phyloP scores from a whole-genome alignment of 2,329 filamentous ascomycete genomes.

The Cladophialophora chaetospira region DNA sequence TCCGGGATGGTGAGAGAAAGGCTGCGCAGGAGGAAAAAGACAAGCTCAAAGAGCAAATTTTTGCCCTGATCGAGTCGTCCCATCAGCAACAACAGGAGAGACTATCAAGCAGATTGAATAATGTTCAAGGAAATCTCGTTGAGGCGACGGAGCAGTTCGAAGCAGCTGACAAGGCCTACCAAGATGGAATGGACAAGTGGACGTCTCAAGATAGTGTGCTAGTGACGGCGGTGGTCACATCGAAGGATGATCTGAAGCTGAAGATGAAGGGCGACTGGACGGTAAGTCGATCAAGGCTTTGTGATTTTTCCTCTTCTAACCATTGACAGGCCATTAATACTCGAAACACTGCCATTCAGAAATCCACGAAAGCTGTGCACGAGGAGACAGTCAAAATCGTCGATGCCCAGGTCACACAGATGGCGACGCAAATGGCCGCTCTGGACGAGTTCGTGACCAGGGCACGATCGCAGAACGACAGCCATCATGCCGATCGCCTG shows the following conservation, averaged over 20 bases:
- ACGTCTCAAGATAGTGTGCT: constrained; percentile 67
- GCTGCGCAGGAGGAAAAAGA: constrained; percentile 73
- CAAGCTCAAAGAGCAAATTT: constrained; percentile 73
- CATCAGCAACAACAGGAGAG: constrained; percentile 73
- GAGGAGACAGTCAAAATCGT: constrained; percentile 88
- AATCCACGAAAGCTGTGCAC: constrained; percentile 82
- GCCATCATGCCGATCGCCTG: constrained; percentile 70
- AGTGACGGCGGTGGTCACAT: constrained; percentile 69
- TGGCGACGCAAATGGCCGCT: constrained; percentile 84
- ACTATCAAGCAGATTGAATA: constrained; percentile 63
- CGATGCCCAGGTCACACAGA: constrained; percentile 81
- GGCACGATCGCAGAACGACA: constrained; percentile 76
- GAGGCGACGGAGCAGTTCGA: constrained; percentile 67
- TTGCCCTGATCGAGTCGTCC: constrained; percentile 72
- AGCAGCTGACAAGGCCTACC: constrained; percentile 66
- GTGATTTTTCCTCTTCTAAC: constrained; percentile 15
- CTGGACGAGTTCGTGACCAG: constrained; percentile 87
- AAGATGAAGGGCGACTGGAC: constrained; percentile 87
- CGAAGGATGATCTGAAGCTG: constrained; percentile 74
- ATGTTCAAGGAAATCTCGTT: constrained; percentile 65
- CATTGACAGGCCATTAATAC: constrained; percentile 65
- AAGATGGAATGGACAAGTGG: constrained; percentile 74
- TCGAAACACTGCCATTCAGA: constrained; percentile 80
- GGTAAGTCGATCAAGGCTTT: constrained; percentile 50
- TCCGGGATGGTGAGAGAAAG: constrained; percentile 74